A percentile compares a stretch with the other conserved stretches of the same genome.
phyloP scores from a whole-genome alignment of 1,284 basidiomycete genomes.

The Sanghuangporus sanghuang region DNA sequence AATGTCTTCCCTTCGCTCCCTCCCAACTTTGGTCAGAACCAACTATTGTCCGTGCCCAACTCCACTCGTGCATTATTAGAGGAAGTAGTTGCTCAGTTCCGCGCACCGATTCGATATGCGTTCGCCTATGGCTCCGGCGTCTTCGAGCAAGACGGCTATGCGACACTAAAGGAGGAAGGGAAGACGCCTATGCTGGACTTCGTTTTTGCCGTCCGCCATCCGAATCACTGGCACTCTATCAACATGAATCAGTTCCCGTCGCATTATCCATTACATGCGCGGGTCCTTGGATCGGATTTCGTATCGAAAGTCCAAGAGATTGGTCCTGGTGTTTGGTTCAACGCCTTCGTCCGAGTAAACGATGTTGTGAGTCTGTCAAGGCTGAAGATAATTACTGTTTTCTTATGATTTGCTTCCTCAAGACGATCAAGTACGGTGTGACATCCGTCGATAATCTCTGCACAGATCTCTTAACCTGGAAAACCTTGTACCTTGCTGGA shows the following conservation, averaged over 20 bases:
- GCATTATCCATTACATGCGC: slow-evolving; percentile 86
- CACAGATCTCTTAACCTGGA: slow-evolving; percentile 89
- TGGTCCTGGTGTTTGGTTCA: slow-evolving; percentile 94
- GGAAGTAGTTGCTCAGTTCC: slow-evolving; percentile 68
- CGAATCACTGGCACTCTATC: slow-evolving; percentile 90
- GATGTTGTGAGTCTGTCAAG: slow-evolving; percentile 51
- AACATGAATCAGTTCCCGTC: slow-evolving; percentile 87
- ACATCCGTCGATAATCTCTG: slow-evolving; percentile 89
- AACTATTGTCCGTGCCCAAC: slow-evolving; percentile 70
- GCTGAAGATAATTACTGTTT: neutral
- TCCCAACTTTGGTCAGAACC: slow-evolving; percentile 73
- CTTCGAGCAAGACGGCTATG: slow-evolving; percentile 81
- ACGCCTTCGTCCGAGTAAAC: slow-evolving; percentile 80
- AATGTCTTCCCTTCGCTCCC: slow-evolving; percentile 52
- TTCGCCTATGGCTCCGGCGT: slow-evolving; percentile 95
- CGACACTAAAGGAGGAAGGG: slow-evolving; percentile 29
- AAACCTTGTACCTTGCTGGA: slow-evolving; percentile 89
- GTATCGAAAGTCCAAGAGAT: slow-evolving; percentile 75
- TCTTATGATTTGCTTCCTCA: slow-evolving; percentile 16
- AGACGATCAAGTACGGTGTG: slow-evolving; percentile 98
- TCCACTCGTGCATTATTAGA: slow-evolving; percentile 75
- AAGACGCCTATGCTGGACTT: slow-evolving; percentile 86
- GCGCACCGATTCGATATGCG: slow-evolving; percentile 86
- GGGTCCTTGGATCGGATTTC: slow-evolving; percentile 75
- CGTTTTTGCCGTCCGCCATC: slow-evolving; percentile 89